Evolutionary conservation across 768 basidiomycete species (phyloP).

Genomic region (Fistulinella prunicolor): DNA sequence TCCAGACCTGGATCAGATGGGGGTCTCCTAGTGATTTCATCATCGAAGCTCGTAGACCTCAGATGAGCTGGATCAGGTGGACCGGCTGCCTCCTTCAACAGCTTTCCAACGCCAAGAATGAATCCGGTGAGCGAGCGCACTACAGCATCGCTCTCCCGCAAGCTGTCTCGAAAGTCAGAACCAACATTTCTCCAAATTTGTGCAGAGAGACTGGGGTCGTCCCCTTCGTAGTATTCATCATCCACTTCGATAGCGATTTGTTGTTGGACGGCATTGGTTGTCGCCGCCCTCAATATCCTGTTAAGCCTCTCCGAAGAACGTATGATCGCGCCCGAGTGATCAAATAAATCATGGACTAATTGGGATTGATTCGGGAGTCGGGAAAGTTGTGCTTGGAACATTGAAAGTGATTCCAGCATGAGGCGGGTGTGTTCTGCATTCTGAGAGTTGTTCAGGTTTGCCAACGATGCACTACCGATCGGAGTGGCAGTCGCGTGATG

Average conservation of each 20-base stretch:
- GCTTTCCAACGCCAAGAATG: slow-evolving; percentile 69
- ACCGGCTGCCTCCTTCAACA: slow-evolving; percentile 54
- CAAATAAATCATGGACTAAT: slow-evolving; percentile 51
- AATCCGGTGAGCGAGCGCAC: slow-evolving; percentile 75
- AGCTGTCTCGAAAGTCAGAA: slow-evolving; percentile 66
- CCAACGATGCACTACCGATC: slow-evolving; percentile 9
- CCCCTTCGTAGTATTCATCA: slow-evolving; percentile 34
- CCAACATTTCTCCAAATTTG: slow-evolving; percentile 70
- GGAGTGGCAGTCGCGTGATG: slow-evolving; percentile 20
- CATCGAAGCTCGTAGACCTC: slow-evolving; percentile 56
- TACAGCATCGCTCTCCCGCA: slow-evolving; percentile 74
- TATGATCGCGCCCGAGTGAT: slow-evolving; percentile 62
- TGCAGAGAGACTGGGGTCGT: slow-evolving; percentile 36
- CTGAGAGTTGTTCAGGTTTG: slow-evolving; percentile 16
- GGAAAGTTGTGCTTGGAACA: slow-evolving; percentile 66
- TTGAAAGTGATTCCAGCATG: slow-evolving; percentile 63
- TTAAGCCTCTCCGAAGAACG: slow-evolving; percentile 67
- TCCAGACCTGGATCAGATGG: slow-evolving; percentile 36
- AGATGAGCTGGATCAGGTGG: slow-evolving; percentile 34
- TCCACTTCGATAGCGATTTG: slow-evolving; percentile 77
- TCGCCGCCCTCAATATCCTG: slow-evolving; percentile 52
- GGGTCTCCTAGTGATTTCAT: slow-evolving; percentile 38
- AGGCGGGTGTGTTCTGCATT: slow-evolving; percentile 62
- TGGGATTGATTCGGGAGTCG: slow-evolving; percentile 49
- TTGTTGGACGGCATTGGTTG: slow-evolving; percentile 59